Evolutionary conservation across 129 eudicot species (phyloP), one percentile per base, ranked within the genome.

Genomic region (Flaveria brownii): DNA sequence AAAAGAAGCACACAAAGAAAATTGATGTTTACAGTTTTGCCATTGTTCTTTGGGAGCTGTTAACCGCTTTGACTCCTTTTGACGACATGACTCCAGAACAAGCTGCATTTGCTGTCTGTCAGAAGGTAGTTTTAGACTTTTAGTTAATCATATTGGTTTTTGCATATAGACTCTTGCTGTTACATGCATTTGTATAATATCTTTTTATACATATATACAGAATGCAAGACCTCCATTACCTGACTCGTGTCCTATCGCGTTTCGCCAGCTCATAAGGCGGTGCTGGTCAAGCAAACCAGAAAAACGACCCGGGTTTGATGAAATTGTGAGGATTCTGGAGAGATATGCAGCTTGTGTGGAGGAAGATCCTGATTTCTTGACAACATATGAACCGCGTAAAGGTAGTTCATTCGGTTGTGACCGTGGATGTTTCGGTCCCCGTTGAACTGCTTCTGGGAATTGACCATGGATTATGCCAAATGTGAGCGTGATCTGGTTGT

Each of bases 81-180:
- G 99, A 87, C 49, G 87, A 91, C 72, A 87, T 95, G 97, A 95
- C 97, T 60, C 97, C 99, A 1, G 99, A 95, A 79, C 99, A 95
- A 70, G 99, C 99, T 57, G 99, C 99, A 23, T 95, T 91, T 81
- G 97, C 99, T 7, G 99, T 95, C 13, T 95, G 96, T 77, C 97
- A 89, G 69, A 95, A 95, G 99, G 99, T 95, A 87, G 36, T n/a
- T 13, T 60, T 20, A 28, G 13, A 2, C 26, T n/a, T n/a, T 17
- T 54, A 54, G 6, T 5, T 18, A 55, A 55, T 18, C 22, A 8
- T 55, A 55, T 18, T 55, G 13, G 13, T 56, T 56, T 54, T 4
- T 26, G 67, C 41, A 26, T 61, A 12, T 20, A 25, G 1, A 60
- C 14, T 5, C 45, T 62, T 28, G 42, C 45, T 14, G 69, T 33